Evolutionary conservation across 345 rosid species (phyloP).

Genomic region (Viola odorata): DNA sequence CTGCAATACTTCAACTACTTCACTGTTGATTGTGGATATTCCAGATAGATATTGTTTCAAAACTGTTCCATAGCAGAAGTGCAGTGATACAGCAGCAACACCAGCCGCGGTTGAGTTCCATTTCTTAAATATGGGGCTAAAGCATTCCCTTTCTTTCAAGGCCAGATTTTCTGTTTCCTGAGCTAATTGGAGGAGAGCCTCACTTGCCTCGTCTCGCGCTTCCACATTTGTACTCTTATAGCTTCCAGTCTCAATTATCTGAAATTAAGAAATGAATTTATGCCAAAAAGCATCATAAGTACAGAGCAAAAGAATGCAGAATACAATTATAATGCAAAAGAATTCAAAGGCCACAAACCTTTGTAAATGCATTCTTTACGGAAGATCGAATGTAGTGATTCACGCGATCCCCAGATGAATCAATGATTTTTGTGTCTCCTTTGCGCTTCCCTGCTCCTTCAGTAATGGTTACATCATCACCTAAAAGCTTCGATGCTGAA

Average conservation of each 20-base stretch:
- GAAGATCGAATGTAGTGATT: conserved; percentile 75
- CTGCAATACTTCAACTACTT: conserved; percentile 58
- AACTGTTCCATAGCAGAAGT: conserved; percentile 65
- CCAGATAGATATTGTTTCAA: conserved; percentile 66
- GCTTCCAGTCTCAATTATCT: conserved; percentile 57
- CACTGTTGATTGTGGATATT: conserved; percentile 36
- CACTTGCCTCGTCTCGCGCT: conserved; percentile 47
- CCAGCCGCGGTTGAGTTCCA: conserved; percentile 64
- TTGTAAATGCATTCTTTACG: conserved; percentile 58
- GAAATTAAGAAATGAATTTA: not conserved
- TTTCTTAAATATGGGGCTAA: conserved; percentile 70
- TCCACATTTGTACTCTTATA: conserved; percentile 29
- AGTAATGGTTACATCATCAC: conserved; percentile 52
- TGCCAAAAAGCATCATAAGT: not conserved
- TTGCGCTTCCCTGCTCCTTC: conserved; percentile 40
- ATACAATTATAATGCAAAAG: not conserved
- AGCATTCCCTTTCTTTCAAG: conserved; percentile 59
- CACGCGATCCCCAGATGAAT: conserved; percentile 49
- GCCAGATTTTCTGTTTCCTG: conserved; percentile 79
- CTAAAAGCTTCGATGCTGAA: conserved; percentile 54
- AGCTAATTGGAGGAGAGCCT: conserved; percentile 55
- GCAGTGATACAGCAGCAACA: conserved; percentile 63
- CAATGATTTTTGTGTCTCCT: conserved; percentile 39
- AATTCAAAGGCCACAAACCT: conserved; percentile 29
- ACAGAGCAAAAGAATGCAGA: not conserved